Evolutionary conservation across 2,329 filamentous ascomycete species (phyloP), one percentile per base, ranked within the genome.

Genomic region (Kalmusia sp.): DNA sequence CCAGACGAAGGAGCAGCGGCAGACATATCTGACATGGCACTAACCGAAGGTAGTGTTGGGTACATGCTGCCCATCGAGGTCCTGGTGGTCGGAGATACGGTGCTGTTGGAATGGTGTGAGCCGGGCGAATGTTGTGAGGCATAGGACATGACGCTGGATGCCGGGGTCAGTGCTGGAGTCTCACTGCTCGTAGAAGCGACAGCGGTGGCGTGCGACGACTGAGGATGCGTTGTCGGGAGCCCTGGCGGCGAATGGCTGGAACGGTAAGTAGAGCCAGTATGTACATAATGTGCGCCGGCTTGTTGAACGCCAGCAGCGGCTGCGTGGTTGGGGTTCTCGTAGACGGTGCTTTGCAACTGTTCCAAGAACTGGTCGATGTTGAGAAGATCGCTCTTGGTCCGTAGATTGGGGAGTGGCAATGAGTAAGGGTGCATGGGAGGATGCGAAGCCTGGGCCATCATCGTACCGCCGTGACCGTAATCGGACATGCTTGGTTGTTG

Each of bases 361-460:
- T 96, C 92, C 50, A 99, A 85, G 74, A 98, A 91, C 70, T 92
- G 90, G 74, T 98, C 95, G 68, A 98, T 93, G 73, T 96, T 92
- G 72, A 96, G 81, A 37, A 99, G 82, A 72, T 99, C 95, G 73
- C 87, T 92, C 83, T 98, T 96, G 43, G 93, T 97, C 69, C 93
- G 88, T 51, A 96, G 83, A 67, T 92, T 96, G 80, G 96, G 92
- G 8, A 92, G 87, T 49, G 95, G 91, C 54, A 97, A 82, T 58
- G 92, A 91, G 78, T 97, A 96, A 68, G 84, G 82, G 47, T 93
- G 91, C 72, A 91, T 87, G 34, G 88, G 84, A 31, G 87, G 84
- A 81, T 67, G 81, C 76, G 57, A 79, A 74, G 61, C 82, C 76
- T 68, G 86, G 80, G 59, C 80, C 79, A 67, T 80, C 78, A 67